These are phyloP conservation scores for Ettlia oleoabundans DNA, from an alignment of 139 green algal species.

Conservation along the genomic window DNA sequence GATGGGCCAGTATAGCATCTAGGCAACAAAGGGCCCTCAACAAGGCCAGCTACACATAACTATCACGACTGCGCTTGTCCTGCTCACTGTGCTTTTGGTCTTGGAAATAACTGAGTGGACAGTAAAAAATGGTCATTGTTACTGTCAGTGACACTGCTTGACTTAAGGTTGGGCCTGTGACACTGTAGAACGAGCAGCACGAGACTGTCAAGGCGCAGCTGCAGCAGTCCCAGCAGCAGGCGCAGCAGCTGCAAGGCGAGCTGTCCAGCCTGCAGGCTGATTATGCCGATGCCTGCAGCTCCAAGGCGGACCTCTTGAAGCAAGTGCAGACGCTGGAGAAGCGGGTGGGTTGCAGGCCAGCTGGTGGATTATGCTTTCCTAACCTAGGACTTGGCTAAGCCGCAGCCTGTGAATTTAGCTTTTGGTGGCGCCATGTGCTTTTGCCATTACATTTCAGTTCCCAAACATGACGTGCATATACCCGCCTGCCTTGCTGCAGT, in stretches of 20 bases:
- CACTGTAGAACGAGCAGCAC: not conserved
- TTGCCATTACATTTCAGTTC: too few relatives aligned
- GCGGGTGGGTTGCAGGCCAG: not conserved
- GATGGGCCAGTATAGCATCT: too few relatives aligned
- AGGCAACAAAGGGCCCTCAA: too few relatives aligned
- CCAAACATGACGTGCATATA: too few relatives aligned
- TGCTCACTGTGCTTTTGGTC: not conserved
- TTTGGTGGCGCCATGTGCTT: too few relatives aligned
- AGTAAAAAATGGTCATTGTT: not conserved
- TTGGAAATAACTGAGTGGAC: not conserved
- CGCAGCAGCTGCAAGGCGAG: not conserved
- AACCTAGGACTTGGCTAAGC: too few relatives aligned
- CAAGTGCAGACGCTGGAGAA: constrained; percentile 19
- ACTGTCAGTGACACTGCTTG: not conserved
- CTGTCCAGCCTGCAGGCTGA: constrained; percentile 31
- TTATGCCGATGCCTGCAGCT: constrained; percentile 2
- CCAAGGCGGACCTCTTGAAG: constrained; percentile 1
- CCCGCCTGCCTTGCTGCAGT: constrained; percentile 4
- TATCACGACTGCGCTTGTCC: too few relatives aligned
- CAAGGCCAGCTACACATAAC: too few relatives aligned
- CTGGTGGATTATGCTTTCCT: too few relatives aligned
- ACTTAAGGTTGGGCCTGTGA: not conserved
- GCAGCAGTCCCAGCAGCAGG: not conserved
- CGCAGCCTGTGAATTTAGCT: too few relatives aligned
- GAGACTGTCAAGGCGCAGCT: constrained; percentile 1